A percentile compares a stretch with the other conserved stretches of the same genome.
These are phyloP conservation scores for Fraxinus latifolia DNA, from an alignment of 305 asterid species.

Conservation along the genomic window DNA sequence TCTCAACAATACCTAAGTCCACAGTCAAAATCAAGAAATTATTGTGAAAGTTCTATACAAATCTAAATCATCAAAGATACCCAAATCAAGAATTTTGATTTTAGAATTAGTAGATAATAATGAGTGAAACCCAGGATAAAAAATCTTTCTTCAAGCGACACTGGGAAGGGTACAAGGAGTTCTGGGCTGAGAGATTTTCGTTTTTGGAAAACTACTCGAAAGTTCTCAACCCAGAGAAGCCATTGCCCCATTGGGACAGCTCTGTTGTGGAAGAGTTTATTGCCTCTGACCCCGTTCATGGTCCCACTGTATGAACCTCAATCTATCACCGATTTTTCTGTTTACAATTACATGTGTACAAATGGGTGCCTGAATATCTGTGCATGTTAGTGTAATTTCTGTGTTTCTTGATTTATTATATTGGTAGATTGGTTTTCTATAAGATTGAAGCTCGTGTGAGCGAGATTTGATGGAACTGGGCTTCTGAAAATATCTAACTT, in stretches of 20 bases:
- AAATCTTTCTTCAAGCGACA: conserved; percentile 36
- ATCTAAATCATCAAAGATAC: background rate
- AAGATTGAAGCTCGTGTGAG: background rate
- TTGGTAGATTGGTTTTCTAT: background rate
- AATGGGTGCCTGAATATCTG: background rate
- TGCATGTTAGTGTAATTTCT: background rate
- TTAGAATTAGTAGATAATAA: background rate
- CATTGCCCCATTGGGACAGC: conserved; percentile 76
- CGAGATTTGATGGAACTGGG: background rate
- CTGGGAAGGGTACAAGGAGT: conserved; percentile 65
- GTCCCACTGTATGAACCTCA: conserved; percentile 59
- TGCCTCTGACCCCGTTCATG: conserved; percentile 72
- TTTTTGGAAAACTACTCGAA: conserved; percentile 54
- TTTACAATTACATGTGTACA: background rate
- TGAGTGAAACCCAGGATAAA: conserved; percentile 36
- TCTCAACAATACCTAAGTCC: background rate
- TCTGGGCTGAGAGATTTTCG: conserved; percentile 66
- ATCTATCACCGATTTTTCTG: background rate
- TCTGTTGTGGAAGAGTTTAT: conserved; percentile 76
- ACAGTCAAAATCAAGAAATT: background rate
- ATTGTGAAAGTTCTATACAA: background rate
- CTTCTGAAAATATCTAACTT: background rate
- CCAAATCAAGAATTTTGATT: background rate
- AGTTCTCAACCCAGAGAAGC: conserved; percentile 59
- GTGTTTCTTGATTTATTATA: background rate